A percentile compares a stretch with the other conserved stretches of the same genome.
Conservation (phyloP, 169 alveolate genomes). For the Plasmodium coatneyi region DNA sequence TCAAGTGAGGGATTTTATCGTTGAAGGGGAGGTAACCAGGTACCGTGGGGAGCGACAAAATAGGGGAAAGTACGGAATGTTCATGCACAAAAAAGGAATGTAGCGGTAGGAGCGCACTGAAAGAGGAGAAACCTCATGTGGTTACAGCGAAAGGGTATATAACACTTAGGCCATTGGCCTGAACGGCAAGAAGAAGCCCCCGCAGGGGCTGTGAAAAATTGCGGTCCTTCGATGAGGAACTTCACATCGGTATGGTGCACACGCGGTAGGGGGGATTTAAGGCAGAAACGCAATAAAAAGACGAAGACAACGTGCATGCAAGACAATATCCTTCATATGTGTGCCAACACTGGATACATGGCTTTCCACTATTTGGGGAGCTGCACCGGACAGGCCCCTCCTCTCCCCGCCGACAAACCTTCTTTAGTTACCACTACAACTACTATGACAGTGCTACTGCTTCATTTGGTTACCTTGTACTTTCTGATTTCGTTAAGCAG, state of each 20-base stretch:
- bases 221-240: neutral
- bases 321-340: neutral
- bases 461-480: slow-evolving; percentile 85
- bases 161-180: neutral
- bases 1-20: neutral
- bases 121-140: neutral
- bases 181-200: neutral
- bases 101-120: neutral
- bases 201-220: neutral
- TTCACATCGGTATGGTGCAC: neutral
- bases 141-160: neutral
- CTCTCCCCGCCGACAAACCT: neutral
- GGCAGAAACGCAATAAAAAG: neutral
- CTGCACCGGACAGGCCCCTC: neutral
- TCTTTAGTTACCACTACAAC: too few species aligned
- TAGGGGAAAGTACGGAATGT: neutral
- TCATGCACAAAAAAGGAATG: neutral
- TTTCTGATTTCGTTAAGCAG: slow-evolving; percentile 89
- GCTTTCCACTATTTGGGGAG: neutral
- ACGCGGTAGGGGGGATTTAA: neutral
- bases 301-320: neutral
- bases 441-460: too few species aligned
- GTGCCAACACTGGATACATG: neutral
- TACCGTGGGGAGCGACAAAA: neutral
- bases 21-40: neutral